Base-by-base conservation (phyloP, 495 filamentous ascomycete species). In the Xylaria cubensis region DNA sequence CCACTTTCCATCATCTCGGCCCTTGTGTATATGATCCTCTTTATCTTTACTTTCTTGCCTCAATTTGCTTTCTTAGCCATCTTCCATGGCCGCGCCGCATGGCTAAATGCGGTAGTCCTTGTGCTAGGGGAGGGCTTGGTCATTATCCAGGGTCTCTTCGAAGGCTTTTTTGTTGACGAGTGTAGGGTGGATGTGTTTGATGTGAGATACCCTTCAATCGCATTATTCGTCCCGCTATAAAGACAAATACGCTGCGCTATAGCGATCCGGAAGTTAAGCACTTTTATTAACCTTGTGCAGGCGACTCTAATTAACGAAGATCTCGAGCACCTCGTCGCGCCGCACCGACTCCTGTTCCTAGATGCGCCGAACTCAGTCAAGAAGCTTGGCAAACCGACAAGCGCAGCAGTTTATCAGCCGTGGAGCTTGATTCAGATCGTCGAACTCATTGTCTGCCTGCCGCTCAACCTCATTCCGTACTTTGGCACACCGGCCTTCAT, bases 101-200 rank as follows among this genome's bases (percentile, higher is more conserved):
- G 90, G 76, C 75, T 97, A 51, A 92, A 90, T 41, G 92, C 94
- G 7, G 89, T 89, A 0, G 81, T 97, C 12, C 87, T 98, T 58
- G 92, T 96, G 9, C 86, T 98, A 26, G 92, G 89, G 68, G 96
- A 98, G 77, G 91, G 90, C 41, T 89, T 93, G 4, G 90, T 94
- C 0, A 85, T 98, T 51, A 91, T 95, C 44, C 92, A 91, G 58
- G 81, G 93, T 34, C 80, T 97, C 13, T 91, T 93, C 53, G 92
- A 94, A 73, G 89, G 90, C 12, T 94, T 95, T 75, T 84, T 97
- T 63, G 90, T 96, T 17, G 90, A 95, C 69, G 93, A 94, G 67
- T 90, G 90, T 12, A 87, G 97, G 3, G 87, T 96, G n/a, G 94
- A 99, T 77, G 93, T 94, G 8, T 99, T 98, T 73, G 96, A 99